A percentile compares a stretch with the other conserved stretches of the same genome.
Evolutionary conservation across 2,329 filamentous ascomycete genomes (phyloP).

Genomic region (Westerdykella ornata): DNA sequence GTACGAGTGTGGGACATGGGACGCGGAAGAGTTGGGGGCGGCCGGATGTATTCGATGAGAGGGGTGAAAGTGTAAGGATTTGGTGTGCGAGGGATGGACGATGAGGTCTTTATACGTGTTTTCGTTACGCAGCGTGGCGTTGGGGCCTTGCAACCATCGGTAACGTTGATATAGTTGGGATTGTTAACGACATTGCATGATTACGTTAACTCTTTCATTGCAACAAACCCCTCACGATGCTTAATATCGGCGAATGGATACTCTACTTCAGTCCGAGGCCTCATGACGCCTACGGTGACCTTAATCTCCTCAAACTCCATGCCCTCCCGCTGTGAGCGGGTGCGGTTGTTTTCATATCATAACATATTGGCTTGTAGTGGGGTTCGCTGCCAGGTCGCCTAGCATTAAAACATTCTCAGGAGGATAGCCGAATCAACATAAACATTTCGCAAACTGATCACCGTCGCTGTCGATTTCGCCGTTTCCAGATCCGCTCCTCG

Average conservation of each 20-base stretch:
- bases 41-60: background rate
- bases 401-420: slow-evolving; percentile 7
- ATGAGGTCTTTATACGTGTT: background rate
- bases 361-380: slow-evolving; percentile 7
- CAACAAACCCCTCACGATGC: background rate
- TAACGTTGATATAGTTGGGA: background rate
- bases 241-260: slow-evolving; percentile 7
- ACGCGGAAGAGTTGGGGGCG: slow-evolving; percentile 4
- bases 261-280: slow-evolving; percentile 2
- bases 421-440: background rate
- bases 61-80: background rate
- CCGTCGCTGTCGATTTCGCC: background rate
- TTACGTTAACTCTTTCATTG: background rate
- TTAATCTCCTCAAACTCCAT: slow-evolving; percentile 8
- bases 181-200: background rate
- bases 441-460: no score
- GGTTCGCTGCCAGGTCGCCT: slow-evolving; percentile 7
- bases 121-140: background rate
- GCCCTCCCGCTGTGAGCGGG: slow-evolving; percentile 5
- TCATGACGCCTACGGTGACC: slow-evolving; percentile 4
- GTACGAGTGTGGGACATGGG: slow-evolving; percentile 22
- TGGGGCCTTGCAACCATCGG: background rate
- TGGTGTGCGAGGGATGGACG: background rate
- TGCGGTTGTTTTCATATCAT: slow-evolving; percentile 7
- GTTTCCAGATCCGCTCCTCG: slow-evolving; percentile 2